These are phyloP conservation scores for Schwanniomyces vanrijiae DNA, from an alignment of 805 yeast genomes.

Conservation along the genomic window DNA sequence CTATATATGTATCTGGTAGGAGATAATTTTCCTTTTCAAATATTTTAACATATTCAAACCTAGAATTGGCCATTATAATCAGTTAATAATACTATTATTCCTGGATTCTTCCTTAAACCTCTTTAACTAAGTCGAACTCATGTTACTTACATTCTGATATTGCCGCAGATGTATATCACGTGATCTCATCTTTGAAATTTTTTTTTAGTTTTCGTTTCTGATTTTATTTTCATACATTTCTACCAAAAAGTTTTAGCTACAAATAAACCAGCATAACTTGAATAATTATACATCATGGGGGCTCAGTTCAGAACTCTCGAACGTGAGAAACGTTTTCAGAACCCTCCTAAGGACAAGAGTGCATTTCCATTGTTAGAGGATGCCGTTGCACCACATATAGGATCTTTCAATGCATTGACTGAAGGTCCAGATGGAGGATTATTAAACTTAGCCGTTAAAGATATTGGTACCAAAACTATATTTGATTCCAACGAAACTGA, in stretches of 20 bases:
- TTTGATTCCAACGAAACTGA: slow-evolving; percentile 75
- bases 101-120: too few relatives aligned
- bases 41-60: slow-evolving; percentile 80
- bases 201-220: slow-evolving; percentile 3
- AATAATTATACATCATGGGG: slow-evolving; percentile 27
- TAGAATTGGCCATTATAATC: slow-evolving; percentile 70
- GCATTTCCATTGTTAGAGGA: slow-evolving; percentile 81
- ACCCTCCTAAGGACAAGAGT: slow-evolving; percentile 86
- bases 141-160: too few relatives aligned
- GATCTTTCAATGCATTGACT: slow-evolving; percentile 92
- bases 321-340: slow-evolving; percentile 78
- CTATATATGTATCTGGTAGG: slow-evolving; percentile 77
- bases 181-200: slow-evolving; percentile 12
- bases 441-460: slow-evolving; percentile 79
- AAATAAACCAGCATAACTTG: background rate
- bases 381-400: slow-evolving; percentile 93
- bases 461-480: slow-evolving; percentile 82
- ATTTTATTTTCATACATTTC: background rate
- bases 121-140: too few relatives aligned
- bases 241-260: background rate
- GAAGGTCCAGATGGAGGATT: slow-evolving; percentile 87
- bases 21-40: slow-evolving; percentile 76
- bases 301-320: slow-evolving; percentile 80
- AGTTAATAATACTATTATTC: background rate
- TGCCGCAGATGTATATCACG: slow-evolving; percentile 2